Percentiles rank a stretch among this genome's conserved stretches.
These are phyloP conservation scores for Hypoxylon sp. DNA, from an alignment of 2,329 filamentous ascomycete genomes.

Conservation along the genomic window DNA sequence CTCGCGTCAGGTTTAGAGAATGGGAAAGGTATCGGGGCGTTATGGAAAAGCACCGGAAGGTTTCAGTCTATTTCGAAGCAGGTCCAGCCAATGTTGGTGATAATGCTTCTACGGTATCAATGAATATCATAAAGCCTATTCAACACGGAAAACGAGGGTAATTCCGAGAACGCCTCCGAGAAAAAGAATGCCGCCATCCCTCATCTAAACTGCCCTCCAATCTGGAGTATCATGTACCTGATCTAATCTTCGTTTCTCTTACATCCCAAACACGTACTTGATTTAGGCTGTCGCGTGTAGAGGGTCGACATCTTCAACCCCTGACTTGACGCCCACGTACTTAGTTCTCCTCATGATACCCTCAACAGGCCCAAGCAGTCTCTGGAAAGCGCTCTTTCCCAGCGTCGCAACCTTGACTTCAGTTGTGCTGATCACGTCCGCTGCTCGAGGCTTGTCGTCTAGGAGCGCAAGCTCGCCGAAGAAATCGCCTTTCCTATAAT, in stretches of 20 bases:
- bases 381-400: conserved; percentile 94
- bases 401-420: conserved; percentile 94
- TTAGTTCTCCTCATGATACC: conserved; percentile 89
- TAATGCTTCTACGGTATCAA: conserved; percentile 44
- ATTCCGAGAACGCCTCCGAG: conserved; percentile 48
- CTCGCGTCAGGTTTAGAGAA: background rate
- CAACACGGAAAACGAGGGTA: conserved; percentile 45
- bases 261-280: conserved; percentile 18
- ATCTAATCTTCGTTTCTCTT: conserved; percentile 27
- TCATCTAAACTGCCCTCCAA: conserved; percentile 33
- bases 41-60: conserved; percentile 2
- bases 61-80: conserved; percentile 13
- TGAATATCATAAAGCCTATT: conserved; percentile 37
- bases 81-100: conserved; percentile 15
- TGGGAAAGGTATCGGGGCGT: conserved; percentile 32
- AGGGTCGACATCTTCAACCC: conserved; percentile 76
- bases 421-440: conserved; percentile 84
- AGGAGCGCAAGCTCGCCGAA: conserved; percentile 95
- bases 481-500: conserved; percentile 92
- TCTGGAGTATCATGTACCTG: conserved; percentile 35
- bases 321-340: conserved; percentile 70
- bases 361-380: conserved; percentile 91
- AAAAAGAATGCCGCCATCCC: conserved; percentile 37
- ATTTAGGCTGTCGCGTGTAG: conserved; percentile 59
- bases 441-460: conserved; percentile 92